Percentiles rank a stretch among this genome's conserved stretches.
phyloP scores from a whole-genome alignment of 164 flowering plant species.

The Cinnamomum chago region DNA sequence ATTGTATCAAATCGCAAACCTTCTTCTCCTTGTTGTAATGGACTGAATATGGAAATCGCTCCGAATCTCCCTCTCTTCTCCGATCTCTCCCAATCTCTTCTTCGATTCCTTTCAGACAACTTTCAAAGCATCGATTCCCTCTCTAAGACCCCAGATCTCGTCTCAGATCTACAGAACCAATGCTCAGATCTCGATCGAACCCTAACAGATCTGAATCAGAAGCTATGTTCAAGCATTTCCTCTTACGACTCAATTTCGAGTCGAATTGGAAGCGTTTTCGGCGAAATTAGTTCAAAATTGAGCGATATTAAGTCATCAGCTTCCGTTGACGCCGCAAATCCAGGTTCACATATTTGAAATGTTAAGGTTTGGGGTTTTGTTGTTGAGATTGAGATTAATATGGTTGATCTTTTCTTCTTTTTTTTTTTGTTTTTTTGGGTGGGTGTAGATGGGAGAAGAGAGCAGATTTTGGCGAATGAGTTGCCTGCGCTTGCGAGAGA shows the following conservation, averaged over 20 bases:
- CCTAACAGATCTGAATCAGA: conserved; percentile 34
- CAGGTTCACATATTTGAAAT: conserved; percentile 21
- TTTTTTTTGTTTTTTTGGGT: conserved; percentile 1
- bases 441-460: conserved; percentile 37
- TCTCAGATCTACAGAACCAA: conserved; percentile 36
- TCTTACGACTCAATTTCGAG: conserved; percentile 48
- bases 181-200: conserved; percentile 36
- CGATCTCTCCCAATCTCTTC: conserved; percentile 35
- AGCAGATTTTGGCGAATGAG: conserved; percentile 60
- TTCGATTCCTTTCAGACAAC: conserved; percentile 37
- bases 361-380: not conserved
- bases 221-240: conserved; percentile 30
- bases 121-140: conserved; percentile 30
- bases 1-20: too few relatives aligned
- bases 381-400: not conserved
- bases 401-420: not conserved
- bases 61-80: conserved; percentile 31
- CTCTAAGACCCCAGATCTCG: conserved; percentile 32
- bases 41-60: conserved; percentile 9
- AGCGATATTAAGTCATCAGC: conserved; percentile 39
- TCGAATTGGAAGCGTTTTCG: conserved; percentile 23
- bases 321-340: conserved; percentile 14
- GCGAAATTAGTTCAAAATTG: conserved; percentile 32
- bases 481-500: conserved; percentile 82
- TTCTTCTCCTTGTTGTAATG: not conserved